Evolutionary conservation across 1,284 basidiomycete genomes (phyloP), one percentile per base, ranked within the genome.

Genomic region (Malassezia obtusa): DNA sequence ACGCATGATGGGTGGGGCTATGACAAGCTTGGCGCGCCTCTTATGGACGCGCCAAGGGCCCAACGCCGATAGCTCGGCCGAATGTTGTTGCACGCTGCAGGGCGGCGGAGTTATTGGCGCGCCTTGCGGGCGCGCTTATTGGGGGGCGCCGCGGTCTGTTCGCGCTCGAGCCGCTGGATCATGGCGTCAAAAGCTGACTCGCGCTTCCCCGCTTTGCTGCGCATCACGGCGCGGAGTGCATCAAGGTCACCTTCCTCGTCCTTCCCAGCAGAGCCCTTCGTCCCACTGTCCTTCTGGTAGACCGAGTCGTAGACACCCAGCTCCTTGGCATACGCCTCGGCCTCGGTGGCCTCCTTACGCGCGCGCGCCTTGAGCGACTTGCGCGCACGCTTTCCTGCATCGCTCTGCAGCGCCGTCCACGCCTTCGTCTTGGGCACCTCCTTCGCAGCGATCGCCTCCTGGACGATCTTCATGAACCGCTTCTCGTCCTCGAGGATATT

Each of bases 281-380:
- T 32, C 33, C 11, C 45, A 28, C 38, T 57, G 45, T 62, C 65
- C 1, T 60, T 64, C 14, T 39, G 52, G 24, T 67, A 74, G 2
- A 74, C 49, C 24, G 68, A 61, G 38, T 74, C 71, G 62, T 64
- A 73, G 1, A 74, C 68, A 40, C 71, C 70, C 10, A 74, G 57
- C 57, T 68, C 64, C 22, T 60, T 60, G 4, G 68, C 68, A 10
- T 67, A 57, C 37, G 62, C 62, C 36, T 68, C 65, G 2, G 67
- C 67, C 36, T 71, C 63, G 1, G 31, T 49, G 5, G 65, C 65
- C 45, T 71, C 68, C 1, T 58, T 48, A 35, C 57, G 19, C 1
- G 68, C 68, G 35, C 63, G 62, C 21, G 57, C 41, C 11, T 61
- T 51, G 32, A 71, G 53, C 30, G 49, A 39, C 45, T 67, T 61